Evolutionary conservation across 805 yeast genomes (phyloP), one percentile per base, ranked within the genome.

Genomic region (Candida koratica): DNA sequence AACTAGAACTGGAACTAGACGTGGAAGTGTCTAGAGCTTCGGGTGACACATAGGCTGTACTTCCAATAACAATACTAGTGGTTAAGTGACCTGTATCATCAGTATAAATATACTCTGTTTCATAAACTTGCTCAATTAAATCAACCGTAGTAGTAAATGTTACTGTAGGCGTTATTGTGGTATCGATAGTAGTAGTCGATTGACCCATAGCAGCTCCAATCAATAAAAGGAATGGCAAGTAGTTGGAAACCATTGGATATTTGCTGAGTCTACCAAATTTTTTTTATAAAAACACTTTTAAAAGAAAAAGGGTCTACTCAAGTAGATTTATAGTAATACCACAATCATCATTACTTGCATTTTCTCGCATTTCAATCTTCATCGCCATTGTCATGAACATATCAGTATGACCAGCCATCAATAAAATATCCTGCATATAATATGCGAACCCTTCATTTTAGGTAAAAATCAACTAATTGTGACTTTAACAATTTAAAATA

Each of bases 121-220:
- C 60, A 33, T 38, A 53, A 16, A 60, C 40, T 16, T 49, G 50
- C 32, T 50, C 60, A n/a, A 49, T 38, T 17, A 43, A 46, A 5
- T 49, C 55, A 6, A 56, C 48, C 9, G 63, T 56, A 13, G 56
- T 56, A 13, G 67, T 55, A 14, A 44, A 46, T 1, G 69, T 60
- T 7, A 55, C 59, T 8, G 55, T 48, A 15, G 58, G 55, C 15
- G 64, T 58, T 12, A 43, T 37, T 22, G 63, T 58, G 6, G 20
- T 18, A 17, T 51, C 47, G 10, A 56, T 51, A n/a, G 56, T 51
- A 6, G 39, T 33, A 19, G 44, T 43, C n/a, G 42, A 33, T 5
- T 37, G 42, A 29, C 39, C 42, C 14, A 38, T 17, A 14, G 36
- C 45, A 28, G 24, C 39, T 22, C 39, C 44, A 28, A 28, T 23